Conservation (phyloP, 1,139 yeast genomes). For the Kazachstania sp. region DNA sequence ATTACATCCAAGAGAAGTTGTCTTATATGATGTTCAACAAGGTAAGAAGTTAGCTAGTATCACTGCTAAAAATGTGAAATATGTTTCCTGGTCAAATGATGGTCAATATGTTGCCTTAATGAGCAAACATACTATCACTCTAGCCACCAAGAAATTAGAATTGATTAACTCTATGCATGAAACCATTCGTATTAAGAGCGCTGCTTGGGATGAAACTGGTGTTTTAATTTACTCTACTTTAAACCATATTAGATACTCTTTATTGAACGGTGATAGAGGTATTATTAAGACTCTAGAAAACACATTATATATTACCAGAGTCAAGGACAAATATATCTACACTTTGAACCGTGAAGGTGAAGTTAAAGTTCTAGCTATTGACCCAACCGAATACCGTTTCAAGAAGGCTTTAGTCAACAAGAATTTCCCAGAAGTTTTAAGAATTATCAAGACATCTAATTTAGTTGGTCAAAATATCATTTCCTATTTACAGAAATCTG, state of each 20-base stretch:
- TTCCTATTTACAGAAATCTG: slow-evolving; percentile 88
- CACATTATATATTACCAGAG: slow-evolving; percentile 77
- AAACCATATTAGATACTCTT: slow-evolving; percentile 89
- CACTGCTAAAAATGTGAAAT: slow-evolving; percentile 72
- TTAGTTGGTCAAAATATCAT: slow-evolving; percentile 96
- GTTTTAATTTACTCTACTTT: slow-evolving; percentile 88
- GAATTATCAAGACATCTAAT: slow-evolving; percentile 80
- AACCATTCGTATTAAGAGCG: slow-evolving; percentile 93
- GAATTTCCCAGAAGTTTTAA: slow-evolving; percentile 84
- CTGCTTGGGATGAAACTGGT: slow-evolving; percentile 95
- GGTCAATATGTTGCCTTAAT: slow-evolving; percentile 82
- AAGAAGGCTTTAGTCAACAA: slow-evolving; percentile 85
- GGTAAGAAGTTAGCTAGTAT: slow-evolving; percentile 67
- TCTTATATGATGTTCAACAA: slow-evolving; percentile 88
- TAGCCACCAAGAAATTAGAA: slow-evolving; percentile 73
- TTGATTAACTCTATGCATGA: slow-evolving; percentile 83
- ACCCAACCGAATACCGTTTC: slow-evolving; percentile 95
- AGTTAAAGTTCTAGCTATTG: slow-evolving; percentile 70
- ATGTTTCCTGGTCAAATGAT: slow-evolving; percentile 82
- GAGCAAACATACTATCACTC: slow-evolving; percentile 87
- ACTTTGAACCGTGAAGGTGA: slow-evolving; percentile 81
- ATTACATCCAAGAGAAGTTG: slow-evolving; percentile 62
- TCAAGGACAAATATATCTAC: slow-evolving; percentile 60
- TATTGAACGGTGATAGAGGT: slow-evolving; percentile 91
- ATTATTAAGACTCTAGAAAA: slow-evolving; percentile 87